Percentiles rank a stretch among this genome's conserved stretches.
These are phyloP conservation scores for Phytopythium oedochilum DNA, from an alignment of 352 stramenopile species.

Conservation along the genomic window DNA sequence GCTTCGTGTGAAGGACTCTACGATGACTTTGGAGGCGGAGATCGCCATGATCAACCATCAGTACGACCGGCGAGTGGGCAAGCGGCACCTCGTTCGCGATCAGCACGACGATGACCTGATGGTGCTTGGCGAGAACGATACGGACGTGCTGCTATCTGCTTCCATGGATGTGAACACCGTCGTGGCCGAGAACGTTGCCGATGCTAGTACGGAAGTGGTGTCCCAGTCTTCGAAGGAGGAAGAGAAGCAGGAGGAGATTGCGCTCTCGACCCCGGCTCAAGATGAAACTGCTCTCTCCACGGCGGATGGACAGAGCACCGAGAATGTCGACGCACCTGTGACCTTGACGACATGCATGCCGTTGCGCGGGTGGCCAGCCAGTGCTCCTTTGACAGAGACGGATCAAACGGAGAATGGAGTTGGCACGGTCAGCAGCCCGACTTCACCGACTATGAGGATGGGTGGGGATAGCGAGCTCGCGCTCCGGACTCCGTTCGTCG, in stretches of 20 bases:
- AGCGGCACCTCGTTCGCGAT: constrained; percentile 46
- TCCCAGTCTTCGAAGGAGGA: not conserved
- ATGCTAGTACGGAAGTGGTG: not conserved
- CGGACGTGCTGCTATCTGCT: not conserved
- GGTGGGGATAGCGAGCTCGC: not conserved
- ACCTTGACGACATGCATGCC: constrained; percentile 38
- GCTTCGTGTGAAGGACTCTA: constrained; percentile 27
- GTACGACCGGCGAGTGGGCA: constrained; percentile 61
- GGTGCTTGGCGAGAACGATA: constrained; percentile 14
- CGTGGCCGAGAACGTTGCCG: not conserved
- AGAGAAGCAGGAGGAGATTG: not conserved
- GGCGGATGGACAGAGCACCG: not conserved
- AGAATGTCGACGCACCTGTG: constrained; percentile 2
- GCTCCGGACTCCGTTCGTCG: constrained; percentile 19
- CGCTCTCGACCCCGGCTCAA: not conserved
- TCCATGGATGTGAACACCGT: not conserved
- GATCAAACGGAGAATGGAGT: not conserved
- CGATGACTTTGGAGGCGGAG: constrained; percentile 59
- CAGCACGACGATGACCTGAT: constrained; percentile 19
- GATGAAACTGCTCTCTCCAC: not conserved
- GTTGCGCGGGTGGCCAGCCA: constrained; percentile 34
- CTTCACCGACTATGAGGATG: not conserved
- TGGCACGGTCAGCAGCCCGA: not conserved
- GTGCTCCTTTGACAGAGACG: not conserved
- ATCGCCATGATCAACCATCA: constrained; percentile 74